Evolutionary conservation across 495 filamentous ascomycete genomes (phyloP), one percentile per base, ranked within the genome.

Genomic region (Pseudotulostoma volvatum): DNA sequence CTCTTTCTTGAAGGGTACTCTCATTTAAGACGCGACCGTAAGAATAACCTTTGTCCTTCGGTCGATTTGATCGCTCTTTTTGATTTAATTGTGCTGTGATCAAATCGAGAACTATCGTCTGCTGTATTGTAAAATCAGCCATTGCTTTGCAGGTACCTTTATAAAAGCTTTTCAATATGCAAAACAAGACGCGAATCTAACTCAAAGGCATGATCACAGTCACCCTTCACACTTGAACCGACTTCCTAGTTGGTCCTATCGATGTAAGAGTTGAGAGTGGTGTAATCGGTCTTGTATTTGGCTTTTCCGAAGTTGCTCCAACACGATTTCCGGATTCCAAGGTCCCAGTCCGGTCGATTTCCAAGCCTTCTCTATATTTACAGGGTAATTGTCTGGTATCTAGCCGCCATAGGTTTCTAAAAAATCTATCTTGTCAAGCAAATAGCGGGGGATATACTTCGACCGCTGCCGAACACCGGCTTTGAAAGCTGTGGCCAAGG

Each of bases 351-450:
- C 23, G 11, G 11, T 11, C 11, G 23, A 5, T 28, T 28, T 28
- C 23, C 23, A 28, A 28, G 11, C 5, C 11, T 28, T 28, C 23
- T 28, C 11, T 5, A 28, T 28, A 28, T 28, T 28, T 11, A 11
- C 11, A 5, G 23, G 23, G 23, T 28, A 11, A 28, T 28, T 28
- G 23, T 11, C 11, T 28, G 5, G 23, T 28, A 5, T 28, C 23
- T 5, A 28, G 23, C 23, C 23, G 11, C 23, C 23, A 28, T 28
- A 28, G 23, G 32, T 33, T 32, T 17, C 19, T 13, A 53, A 16
- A 41, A 53, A 53, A 36, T 49, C 45, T 8, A 38, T 18, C 40
- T 52, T 52, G 40, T 53, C 33, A 35, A 52, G 41, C 18, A 11
- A 28, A 28, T 28, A 28, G 23, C 23, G 5, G 23, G 11, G 5